Conservation (phyloP, 768 basidiomycete genomes). For the Trametes cubensis region DNA sequence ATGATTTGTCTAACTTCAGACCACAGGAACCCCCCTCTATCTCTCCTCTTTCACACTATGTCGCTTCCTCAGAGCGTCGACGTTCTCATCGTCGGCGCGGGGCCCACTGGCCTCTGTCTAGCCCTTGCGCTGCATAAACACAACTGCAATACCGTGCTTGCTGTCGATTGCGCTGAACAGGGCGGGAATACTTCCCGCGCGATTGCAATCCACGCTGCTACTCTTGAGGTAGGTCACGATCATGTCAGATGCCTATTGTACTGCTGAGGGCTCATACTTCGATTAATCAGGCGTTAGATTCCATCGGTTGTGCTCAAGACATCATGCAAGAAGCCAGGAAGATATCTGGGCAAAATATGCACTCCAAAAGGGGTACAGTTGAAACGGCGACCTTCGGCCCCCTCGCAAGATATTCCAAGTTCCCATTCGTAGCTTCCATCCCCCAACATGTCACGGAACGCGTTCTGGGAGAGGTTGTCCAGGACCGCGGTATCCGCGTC, state of each 20-base stretch:
- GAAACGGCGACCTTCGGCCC: conserved; percentile 36
- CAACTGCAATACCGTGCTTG: conserved; percentile 43
- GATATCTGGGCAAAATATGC: conserved; percentile 29
- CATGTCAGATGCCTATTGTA: background rate
- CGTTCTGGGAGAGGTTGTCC: conserved; percentile 41
- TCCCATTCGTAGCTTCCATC: conserved; percentile 45
- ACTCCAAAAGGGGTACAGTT: conserved; percentile 36
- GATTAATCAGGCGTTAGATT: conserved; percentile 44
- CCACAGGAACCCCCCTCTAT: no score
- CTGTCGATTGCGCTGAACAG: conserved; percentile 44
- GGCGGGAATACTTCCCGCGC: conserved; percentile 48
- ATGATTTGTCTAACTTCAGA: no score
- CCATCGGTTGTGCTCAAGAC: conserved; percentile 44
- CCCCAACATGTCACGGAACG: conserved; percentile 50
- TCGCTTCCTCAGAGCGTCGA: conserved; percentile 41
- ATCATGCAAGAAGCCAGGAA: conserved; percentile 45
- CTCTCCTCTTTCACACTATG: conserved; percentile 17
- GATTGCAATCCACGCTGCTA: conserved; percentile 51
- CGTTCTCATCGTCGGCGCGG: conserved; percentile 53
- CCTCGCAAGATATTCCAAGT: conserved; percentile 45
- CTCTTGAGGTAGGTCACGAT: conserved; percentile 46
- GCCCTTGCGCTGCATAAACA: conserved; percentile 49
- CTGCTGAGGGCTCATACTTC: background rate
- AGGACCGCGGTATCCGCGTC: conserved; percentile 37
- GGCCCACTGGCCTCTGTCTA: conserved; percentile 51